Evolutionary conservation across 495 filamentous ascomycete species (phyloP).

Genomic region (Halenospora varia): DNA sequence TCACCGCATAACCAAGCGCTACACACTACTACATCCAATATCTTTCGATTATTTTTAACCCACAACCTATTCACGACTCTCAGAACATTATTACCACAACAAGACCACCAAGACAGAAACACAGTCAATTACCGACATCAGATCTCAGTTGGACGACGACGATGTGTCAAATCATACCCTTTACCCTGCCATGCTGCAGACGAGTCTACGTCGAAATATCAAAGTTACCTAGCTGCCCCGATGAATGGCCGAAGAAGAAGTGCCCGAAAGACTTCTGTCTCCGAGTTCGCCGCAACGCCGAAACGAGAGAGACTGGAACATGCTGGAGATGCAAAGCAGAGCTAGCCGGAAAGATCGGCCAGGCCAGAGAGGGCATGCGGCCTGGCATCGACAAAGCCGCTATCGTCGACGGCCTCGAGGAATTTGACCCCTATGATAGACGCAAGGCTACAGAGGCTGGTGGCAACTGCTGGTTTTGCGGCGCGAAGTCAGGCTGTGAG

Average conservation of each 20-base stretch:
- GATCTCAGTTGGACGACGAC: too few species aligned
- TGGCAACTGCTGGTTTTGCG: conserved; percentile 18
- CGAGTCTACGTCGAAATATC: conserved; percentile 15
- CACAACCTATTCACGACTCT: too few species aligned
- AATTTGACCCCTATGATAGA: conserved; percentile 2
- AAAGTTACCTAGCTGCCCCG: conserved; percentile 17
- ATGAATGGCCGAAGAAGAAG: conserved; percentile 17
- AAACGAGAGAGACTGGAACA: neutral
- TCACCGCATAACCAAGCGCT: too few species aligned
- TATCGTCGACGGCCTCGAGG: conserved; percentile 12
- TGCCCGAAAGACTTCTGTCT: conserved; percentile 23
- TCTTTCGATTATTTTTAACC: too few species aligned
- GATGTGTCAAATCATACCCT: conserved; percentile 23
- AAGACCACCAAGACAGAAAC: too few species aligned
- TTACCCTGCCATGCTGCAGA: conserved; percentile 19
- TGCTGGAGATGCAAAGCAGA: conserved; percentile 23
- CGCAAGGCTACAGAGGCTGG: conserved; percentile 6
- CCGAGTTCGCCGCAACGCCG: conserved; percentile 2
- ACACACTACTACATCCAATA: too few species aligned
- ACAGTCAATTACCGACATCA: too few species aligned
- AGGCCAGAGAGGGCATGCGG: conserved; percentile 9
- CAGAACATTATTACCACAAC: too few species aligned
- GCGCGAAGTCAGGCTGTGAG: neutral
- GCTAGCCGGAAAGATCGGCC: neutral
- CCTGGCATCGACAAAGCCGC: conserved; percentile 18